Base-by-base conservation (phyloP, 2,329 filamentous ascomycete species). In the Colletotrichum echinochloae region DNA sequence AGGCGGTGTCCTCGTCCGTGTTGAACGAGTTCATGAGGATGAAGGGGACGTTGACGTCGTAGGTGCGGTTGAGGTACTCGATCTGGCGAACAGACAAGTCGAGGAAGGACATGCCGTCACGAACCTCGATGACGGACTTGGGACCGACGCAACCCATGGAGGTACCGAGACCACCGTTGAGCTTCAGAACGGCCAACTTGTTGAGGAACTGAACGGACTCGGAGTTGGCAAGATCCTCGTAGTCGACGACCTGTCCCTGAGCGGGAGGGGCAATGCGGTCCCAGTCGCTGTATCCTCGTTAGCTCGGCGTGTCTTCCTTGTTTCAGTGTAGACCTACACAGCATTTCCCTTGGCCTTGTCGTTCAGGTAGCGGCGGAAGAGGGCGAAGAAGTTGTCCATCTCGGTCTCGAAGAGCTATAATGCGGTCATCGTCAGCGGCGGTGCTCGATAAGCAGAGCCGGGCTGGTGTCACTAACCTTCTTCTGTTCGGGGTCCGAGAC, bases 21-120 rank as follows among this genome's bases (percentile, higher is more conserved):
- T 99, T 99, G 93, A 99, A 99, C 66, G 96, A 98, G 91, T 99
- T 99, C 96, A 99, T 99, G 77, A 99, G 91, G 76, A 99, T 91
- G 84, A 99, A 98, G 59, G 96, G 96, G 41, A 99, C 96, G 81
- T 98, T 98, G 83, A 97, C 94, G 77, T 92, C 90, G 87, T 98
- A 98, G 74, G 94, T 98, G 83, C 95, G 93, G 92, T 99, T 99
- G 77, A 99, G 92, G 88, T 94, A 97, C 87, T 99, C 96, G 80
- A 99, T 97, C 88, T 99, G 96, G 79, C 96, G 94, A 78, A 99
- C 96, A 26, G 96, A 98, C 78, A 99, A 89, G 85, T 99, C 96
- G 76, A 99, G 89, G 91, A 99, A 99, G 77, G 96, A 99, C 96
- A 98, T 99, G 90, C 96, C 96, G 78, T 99, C 96, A 84, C 96